Evolutionary conservation across 495 filamentous ascomycete species (phyloP).

Genomic region (Corynascus novoguineensis): DNA sequence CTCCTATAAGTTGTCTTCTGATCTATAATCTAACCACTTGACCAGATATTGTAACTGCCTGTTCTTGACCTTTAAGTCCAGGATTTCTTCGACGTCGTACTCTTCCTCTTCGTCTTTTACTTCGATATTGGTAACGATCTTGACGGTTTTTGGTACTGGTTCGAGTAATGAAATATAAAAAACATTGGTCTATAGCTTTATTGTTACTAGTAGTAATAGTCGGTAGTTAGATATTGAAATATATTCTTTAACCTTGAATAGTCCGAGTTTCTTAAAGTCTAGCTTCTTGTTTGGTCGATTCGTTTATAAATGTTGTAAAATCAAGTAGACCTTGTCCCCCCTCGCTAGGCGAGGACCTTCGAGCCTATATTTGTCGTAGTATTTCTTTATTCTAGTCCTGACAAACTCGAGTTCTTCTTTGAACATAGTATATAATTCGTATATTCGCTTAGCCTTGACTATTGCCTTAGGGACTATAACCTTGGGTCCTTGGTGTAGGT

Average conservation of each 20-base stretch:
- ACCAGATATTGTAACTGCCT: neutral
- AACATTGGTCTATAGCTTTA: neutral
- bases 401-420: neutral
- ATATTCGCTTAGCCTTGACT: neutral
- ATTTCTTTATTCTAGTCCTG: neutral
- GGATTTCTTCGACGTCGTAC: neutral
- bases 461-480: neutral
- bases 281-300: neutral
- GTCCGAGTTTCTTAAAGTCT: neutral
- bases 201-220: neutral
- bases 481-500: neutral
- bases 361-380: neutral
- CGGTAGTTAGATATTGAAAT: neutral
- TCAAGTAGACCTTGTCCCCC: neutral
- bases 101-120: neutral
- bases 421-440: neutral
- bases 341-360: no score
- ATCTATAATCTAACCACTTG: no score
- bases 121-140: neutral
- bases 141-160: neutral
- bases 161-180: neutral
- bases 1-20: no score
- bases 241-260: no score
- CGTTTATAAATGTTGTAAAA: neutral
- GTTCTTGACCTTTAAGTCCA: neutral